These are phyloP conservation scores for Alloteropsis semialata DNA, from an alignment of 176 grass and related monocot genomes.

Conservation along the genomic window DNA sequence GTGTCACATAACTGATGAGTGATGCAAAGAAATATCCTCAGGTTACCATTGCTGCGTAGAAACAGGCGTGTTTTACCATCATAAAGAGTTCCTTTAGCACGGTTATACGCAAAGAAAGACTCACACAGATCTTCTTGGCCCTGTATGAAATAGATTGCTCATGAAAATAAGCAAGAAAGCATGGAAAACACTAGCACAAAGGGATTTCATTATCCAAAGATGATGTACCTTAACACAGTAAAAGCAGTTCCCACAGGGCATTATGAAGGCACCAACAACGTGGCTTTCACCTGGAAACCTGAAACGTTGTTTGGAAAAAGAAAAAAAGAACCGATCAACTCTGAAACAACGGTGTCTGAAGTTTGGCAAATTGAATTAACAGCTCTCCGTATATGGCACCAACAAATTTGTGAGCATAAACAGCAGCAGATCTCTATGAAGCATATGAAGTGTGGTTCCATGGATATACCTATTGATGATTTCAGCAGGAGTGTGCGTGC, in stretches of 20 bases:
- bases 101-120: conserved; percentile 90
- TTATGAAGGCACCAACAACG: conserved; percentile 97
- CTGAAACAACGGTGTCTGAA: background rate
- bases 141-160: conserved; percentile 38
- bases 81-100: conserved; percentile 93
- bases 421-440: background rate
- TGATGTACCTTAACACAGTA: conserved; percentile 81
- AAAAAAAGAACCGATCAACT: background rate
- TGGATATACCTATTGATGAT: conserved; percentile 60
- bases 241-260: conserved; percentile 98
- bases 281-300: conserved; percentile 94
- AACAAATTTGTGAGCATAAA: background rate
- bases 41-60: conserved; percentile 71
- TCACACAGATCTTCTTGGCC: conserved; percentile 99
- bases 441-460: background rate
- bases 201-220: background rate
- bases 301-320: conserved; percentile 28
- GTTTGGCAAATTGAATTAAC: background rate
- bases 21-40: background rate
- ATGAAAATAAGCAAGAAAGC: conserved; percentile 1
- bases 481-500: conserved; percentile 58
- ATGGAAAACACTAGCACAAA: background rate
- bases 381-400: background rate
- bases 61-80: conserved; percentile 93
- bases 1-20: background rate